Evolutionary conservation across 805 yeast genomes (phyloP), one percentile per base, ranked within the genome.

Genomic region (Metschnikowia lochheadii): DNA sequence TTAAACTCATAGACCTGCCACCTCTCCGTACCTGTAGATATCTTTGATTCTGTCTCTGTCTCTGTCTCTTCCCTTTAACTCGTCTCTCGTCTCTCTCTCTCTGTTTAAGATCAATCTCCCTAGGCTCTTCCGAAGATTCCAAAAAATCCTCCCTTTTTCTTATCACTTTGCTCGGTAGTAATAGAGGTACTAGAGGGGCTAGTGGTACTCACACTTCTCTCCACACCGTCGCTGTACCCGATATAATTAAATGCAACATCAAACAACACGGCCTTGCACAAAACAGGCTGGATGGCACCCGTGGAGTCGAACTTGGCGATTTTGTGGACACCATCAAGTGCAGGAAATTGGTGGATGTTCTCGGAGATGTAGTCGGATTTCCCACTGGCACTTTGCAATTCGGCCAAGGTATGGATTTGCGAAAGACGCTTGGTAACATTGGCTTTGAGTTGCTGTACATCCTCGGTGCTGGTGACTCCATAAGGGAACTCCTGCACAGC

Each of bases 221-320:
- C 51, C 33, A 49, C 50, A 31, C 60, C 60, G 10, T 64, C 69
- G 37, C 69, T 72, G 60, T 83, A 84, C 34, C 76, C 74, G 48
- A 91, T 78, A 62, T 87, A 90, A 64, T 90, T 91, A 73, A 76
- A 91, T 0, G 96, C 98, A 56, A 89, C 75, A 64, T 92, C 99
- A 61, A 89, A 94, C 61, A 91, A 78, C 8, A 90, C 96, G 0
- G 99, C 97, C 68, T 94, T 92, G 50, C 85, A 80, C 48, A 83
- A 77, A 1, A 87, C 81, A 0, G 95, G 87, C 55, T 69, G 72
- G 38, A 89, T 52, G 15, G 35, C 45, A 15, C 64, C 61, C 6
- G 53, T 37, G 18, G 48, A 40, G 18, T 55, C 61, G 10, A 70
- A 55, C 44, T 65, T 66, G 21, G 65, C 53, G 34, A 67, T 52